Conservation (phyloP, 2,329 filamentous ascomycete species). For the Pseudogymnoascus sp. region DNA sequence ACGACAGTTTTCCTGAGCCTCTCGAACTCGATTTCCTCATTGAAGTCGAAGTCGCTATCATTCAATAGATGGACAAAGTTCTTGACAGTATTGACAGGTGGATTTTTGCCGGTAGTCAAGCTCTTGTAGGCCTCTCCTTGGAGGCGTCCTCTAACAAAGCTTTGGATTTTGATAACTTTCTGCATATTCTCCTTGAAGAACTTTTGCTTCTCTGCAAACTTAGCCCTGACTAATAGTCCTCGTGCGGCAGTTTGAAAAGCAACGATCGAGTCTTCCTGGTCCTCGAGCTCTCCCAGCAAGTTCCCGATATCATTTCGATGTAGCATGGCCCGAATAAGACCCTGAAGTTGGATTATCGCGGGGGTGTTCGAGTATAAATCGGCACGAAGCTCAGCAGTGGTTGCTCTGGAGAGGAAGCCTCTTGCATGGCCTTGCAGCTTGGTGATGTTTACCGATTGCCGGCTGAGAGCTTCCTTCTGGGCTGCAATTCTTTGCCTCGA, state of each 20-base stretch:
- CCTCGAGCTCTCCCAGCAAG: conserved; percentile 69
- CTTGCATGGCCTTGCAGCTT: conserved; percentile 61
- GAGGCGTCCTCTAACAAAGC: conserved; percentile 87
- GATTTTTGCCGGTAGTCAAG: conserved; percentile 90
- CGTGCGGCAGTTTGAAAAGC: conserved; percentile 69
- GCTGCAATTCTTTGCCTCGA: conserved; percentile 43
- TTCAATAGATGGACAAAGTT: conserved; percentile 97
- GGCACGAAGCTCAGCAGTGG: conserved; percentile 56
- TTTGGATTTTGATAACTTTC: conserved; percentile 97
- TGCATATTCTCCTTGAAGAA: conserved; percentile 97
- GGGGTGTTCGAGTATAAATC: conserved; percentile 62
- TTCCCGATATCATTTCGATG: conserved; percentile 66
- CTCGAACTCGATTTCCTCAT: conserved; percentile 97
- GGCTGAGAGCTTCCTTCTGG: conserved; percentile 49
- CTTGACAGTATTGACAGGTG: conserved; percentile 92
- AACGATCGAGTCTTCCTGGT: conserved; percentile 69
- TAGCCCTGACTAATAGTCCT: conserved; percentile 64
- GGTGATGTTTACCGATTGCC: conserved; percentile 49
- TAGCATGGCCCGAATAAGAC: conserved; percentile 70
- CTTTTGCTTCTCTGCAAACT: conserved; percentile 76
- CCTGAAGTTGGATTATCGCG: conserved; percentile 65
- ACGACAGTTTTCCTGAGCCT: conserved; percentile 91
- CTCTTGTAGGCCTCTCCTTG: conserved; percentile 98
- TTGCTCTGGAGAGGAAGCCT: conserved; percentile 56
- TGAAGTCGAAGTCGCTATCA: conserved; percentile 97